A percentile compares a stretch with the other conserved stretches of the same genome.
Conservation (phyloP, 2,329 filamentous ascomycete genomes). For the Pyrenophora seminiperda region DNA sequence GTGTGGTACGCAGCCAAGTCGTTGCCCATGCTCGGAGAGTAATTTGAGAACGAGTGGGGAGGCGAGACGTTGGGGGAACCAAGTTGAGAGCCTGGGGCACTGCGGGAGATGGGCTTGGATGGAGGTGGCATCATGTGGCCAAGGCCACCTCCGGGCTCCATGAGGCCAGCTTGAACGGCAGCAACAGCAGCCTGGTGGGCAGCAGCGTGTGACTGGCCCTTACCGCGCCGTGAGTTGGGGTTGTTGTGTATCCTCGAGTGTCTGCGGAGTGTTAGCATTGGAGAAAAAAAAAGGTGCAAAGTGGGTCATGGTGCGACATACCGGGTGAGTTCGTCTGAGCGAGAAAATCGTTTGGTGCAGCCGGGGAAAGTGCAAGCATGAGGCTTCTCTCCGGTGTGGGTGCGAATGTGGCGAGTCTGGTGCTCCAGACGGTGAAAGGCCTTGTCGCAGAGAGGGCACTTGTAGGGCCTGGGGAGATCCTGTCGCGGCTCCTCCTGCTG, state of each 20-base stretch:
- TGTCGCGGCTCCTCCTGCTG: constrained; percentile 63
- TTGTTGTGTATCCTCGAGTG: constrained; percentile 99
- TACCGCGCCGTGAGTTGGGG: constrained; percentile 91
- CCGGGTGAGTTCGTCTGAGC: constrained; percentile 88
- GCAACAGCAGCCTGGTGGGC: constrained; percentile 63
- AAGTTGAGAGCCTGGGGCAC: constrained; percentile 82
- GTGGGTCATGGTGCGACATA: constrained; percentile 10
- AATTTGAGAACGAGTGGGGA: constrained; percentile 78
- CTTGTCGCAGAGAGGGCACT: constrained; percentile 97
- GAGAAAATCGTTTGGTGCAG: constrained; percentile 95
- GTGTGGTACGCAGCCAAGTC: constrained; percentile 61
- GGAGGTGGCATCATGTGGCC: constrained; percentile 76
- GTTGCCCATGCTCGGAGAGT: constrained; percentile 63
- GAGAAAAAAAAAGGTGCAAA: neutral
- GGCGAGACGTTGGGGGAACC: constrained; percentile 96
- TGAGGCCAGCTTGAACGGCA: constrained; percentile 56
- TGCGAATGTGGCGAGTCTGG: constrained; percentile 89
- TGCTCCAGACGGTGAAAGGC: constrained; percentile 98
- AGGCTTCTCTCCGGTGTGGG: constrained; percentile 97
- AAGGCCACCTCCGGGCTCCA: constrained; percentile 57
- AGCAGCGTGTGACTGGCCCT: constrained; percentile 71
- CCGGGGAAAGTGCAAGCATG: constrained; percentile 94
- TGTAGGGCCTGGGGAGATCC: constrained; percentile 95
- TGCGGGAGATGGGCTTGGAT: constrained; percentile 78
- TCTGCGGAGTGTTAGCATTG: constrained; percentile 52